A percentile compares a stretch with the other conserved stretches of the same genome.
These are phyloP conservation scores for Naganishia albida DNA, from an alignment of 1,284 basidiomycete species.

Conservation along the genomic window DNA sequence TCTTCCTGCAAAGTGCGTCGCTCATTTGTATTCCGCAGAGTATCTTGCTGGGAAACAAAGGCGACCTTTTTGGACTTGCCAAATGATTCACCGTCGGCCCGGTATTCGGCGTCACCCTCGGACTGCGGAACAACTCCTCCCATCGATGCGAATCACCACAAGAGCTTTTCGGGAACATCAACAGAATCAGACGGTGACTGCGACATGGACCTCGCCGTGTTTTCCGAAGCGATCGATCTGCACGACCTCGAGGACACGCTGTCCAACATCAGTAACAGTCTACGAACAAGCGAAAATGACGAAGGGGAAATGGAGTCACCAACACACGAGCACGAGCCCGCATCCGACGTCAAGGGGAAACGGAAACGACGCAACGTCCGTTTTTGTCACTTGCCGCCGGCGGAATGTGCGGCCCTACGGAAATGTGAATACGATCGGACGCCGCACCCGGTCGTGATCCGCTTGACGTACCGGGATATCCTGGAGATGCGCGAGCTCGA, in stretches of 20 bases:
- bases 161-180: no score
- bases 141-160: neutral
- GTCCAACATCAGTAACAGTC: conserved; percentile 20
- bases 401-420: conserved; percentile 13
- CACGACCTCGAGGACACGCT: conserved; percentile 20
- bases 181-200: conserved; percentile 9
- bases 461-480: conserved; percentile 35
- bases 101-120: neutral
- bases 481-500: conserved; percentile 36
- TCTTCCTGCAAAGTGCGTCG: no score
- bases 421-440: conserved; percentile 34
- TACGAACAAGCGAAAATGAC: conserved; percentile 11
- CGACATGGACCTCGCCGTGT: conserved; percentile 17
- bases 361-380: conserved; percentile 24
- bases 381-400: conserved; percentile 21
- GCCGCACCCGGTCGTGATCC: conserved; percentile 34
- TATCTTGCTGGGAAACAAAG: no score
- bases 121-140: neutral
- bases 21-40: no score
- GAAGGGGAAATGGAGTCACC: conserved; percentile 3
- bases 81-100: no score
- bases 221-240: conserved; percentile 3
- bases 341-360: neutral
- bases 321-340: neutral
- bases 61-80: no score